phyloP scores from a whole-genome alignment of 306 rosid species.

The Morella rubra region DNA sequence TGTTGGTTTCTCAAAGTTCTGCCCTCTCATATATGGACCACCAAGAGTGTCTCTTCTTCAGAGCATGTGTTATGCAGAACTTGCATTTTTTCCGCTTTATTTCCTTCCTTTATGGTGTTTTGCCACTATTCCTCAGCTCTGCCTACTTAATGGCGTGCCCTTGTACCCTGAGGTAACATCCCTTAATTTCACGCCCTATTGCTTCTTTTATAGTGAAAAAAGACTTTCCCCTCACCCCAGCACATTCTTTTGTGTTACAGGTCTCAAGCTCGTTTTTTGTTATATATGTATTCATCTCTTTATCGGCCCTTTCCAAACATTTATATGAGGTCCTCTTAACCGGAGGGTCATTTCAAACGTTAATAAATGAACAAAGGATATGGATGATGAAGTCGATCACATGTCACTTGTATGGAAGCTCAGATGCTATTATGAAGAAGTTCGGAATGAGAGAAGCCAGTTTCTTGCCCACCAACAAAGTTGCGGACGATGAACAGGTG shows the following conservation, averaged over 20 bases:
- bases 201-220: too few species aligned
- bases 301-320: constrained; percentile 35
- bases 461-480: constrained; percentile 66
- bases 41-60: constrained; percentile 43
- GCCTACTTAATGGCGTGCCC: constrained; percentile 54
- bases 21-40: constrained; percentile 55
- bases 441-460: constrained; percentile 48
- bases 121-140: constrained; percentile 60
- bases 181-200: too few species aligned
- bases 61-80: constrained; percentile 44
- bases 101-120: constrained; percentile 58
- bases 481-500: constrained; percentile 38
- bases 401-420: constrained; percentile 45
- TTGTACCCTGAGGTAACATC: constrained; percentile 66
- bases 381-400: constrained; percentile 65
- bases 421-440: constrained; percentile 55
- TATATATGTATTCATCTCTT: constrained; percentile 40
- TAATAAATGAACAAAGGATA: constrained; percentile 54
- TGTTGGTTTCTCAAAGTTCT: constrained; percentile 49
- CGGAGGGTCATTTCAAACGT: constrained; percentile 42
- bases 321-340: constrained; percentile 46
- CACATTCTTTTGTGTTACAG: constrained; percentile 27
- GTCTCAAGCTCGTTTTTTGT: constrained; percentile 46
- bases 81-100: constrained; percentile 43
- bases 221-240: too few species aligned